A percentile compares a stretch with the other conserved stretches of the same genome.
Evolutionary conservation across 2,329 filamentous ascomycete genomes (phyloP).

Genomic region (Zymoseptoria pseudotritici): DNA sequence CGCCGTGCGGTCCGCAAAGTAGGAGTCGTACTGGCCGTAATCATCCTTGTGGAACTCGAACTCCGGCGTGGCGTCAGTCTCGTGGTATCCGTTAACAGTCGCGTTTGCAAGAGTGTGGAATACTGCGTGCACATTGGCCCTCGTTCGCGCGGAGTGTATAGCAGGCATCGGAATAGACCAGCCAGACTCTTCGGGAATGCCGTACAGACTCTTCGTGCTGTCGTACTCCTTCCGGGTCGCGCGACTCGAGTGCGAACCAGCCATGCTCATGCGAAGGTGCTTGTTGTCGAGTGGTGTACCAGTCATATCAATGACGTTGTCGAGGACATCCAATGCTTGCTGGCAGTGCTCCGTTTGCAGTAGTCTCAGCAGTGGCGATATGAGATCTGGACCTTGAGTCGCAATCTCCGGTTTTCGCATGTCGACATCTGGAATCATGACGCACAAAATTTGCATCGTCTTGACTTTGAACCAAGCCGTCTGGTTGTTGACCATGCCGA

Average conservation of each 20-base stretch:
- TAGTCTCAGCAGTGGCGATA: conserved; percentile 81
- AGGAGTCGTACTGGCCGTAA: conserved; percentile 62
- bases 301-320: conserved; percentile 92
- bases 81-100: conserved; percentile 37
- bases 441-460: conserved; percentile 81
- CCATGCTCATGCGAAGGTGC: conserved; percentile 97
- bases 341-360: conserved; percentile 91
- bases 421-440: conserved; percentile 81
- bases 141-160: conserved; percentile 75
- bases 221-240: conserved; percentile 90
- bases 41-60: conserved; percentile 92
- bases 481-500: conserved; percentile 84
- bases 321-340: conserved; percentile 82
- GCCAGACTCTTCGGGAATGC: conserved; percentile 88
- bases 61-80: conserved; percentile 67
- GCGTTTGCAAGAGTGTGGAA: conserved; percentile 63
- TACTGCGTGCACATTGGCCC: conserved; percentile 88
- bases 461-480: conserved; percentile 85
- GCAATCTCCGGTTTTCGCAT: conserved; percentile 88
- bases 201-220: conserved; percentile 86
- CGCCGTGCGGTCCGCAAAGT: conserved; percentile 69
- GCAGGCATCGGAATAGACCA: conserved; percentile 95
- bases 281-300: conserved; percentile 83
- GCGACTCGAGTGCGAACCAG: conserved; percentile 69
- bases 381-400: conserved; percentile 85